Evolutionary conservation across 2,329 filamentous ascomycete genomes (phyloP).

Genomic region (Pseudocercospora vitis): DNA sequence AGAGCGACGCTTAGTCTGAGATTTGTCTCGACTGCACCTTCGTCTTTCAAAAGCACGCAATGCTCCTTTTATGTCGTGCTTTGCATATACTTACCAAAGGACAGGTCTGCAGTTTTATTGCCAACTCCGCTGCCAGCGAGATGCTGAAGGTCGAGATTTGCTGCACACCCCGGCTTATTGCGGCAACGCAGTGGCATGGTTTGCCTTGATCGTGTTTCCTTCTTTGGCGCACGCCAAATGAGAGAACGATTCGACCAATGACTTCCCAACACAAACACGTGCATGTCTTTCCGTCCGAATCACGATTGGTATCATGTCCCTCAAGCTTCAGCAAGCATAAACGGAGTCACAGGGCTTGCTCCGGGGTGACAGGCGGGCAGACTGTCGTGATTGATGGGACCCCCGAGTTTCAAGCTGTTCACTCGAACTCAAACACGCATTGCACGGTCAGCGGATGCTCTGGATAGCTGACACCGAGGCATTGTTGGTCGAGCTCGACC

Average conservation of each 20-base stretch:
- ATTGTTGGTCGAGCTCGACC: constrained; percentile 1
- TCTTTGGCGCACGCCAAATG: constrained; percentile 1
- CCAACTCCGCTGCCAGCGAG: background rate
- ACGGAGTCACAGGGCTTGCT: background rate
- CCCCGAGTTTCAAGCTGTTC: background rate
- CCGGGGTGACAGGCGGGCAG: background rate
- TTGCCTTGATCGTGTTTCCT: constrained; percentile 5
- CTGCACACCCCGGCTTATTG: background rate
- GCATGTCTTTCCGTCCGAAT: background rate
- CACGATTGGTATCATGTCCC: constrained; percentile 3
- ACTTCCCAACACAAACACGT: constrained; percentile 1
- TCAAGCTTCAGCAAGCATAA: constrained; percentile 4
- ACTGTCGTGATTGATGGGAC: constrained; percentile 6
- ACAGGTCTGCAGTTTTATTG: background rate
- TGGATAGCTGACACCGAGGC: constrained; percentile 3
- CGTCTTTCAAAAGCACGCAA: too few species aligned
- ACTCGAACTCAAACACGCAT: background rate
- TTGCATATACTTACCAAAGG: background rate
- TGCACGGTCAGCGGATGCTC: constrained; percentile 1
- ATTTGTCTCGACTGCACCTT: too few species aligned
- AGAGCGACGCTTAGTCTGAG: too few species aligned
- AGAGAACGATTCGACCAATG: constrained; percentile 6
- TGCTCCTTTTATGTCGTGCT: background rate
- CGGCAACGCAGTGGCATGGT: background rate
- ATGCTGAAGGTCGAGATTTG: constrained; percentile 7